Base-by-base conservation (phyloP, 164 flowering plant genomes). In the Nelumbo lutea region DNA sequence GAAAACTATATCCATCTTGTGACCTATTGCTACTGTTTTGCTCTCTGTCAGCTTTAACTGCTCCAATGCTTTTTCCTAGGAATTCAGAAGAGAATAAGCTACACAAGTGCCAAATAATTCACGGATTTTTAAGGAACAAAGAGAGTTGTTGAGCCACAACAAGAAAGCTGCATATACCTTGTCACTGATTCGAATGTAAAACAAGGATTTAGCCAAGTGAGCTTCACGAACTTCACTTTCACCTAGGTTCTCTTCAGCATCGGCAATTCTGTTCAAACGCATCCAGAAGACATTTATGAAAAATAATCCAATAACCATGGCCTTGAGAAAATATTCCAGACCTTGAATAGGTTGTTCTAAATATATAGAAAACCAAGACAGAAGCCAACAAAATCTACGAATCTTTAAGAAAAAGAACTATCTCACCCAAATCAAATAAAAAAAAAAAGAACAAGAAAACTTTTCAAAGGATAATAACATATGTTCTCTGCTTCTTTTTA, bases 221-320 rank as follows among this genome's bases (percentile, higher is more conserved):
- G 98, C 97, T 83, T 95, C 98, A 66, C 98, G 84, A 46, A 95
- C 97, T 92, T 95, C 98, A 80, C 97, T 95, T 79, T 95, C 98
- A 13, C 98, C 98, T 14, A 95, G 80, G 75, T 95, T 95, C 67
- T 92, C 97, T 84, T 95, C 98, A 69, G 98, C 97, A 77, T 95
- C 98, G 78, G 91, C 87, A 72, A 95, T 92, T 84, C 98, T 95
- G 76, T 45, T 67, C n/a, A 70, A 62, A 68, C 11, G 44, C 27
- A 73, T 43, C 13, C 40, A 40, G 47, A 42, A 38, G 8, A 9
- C 3, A 1, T 42, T 1, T 41, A 44, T 61, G 9, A 51, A 56
- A 1, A 66, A 52, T 50, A 14, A 43, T 63, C 66, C 48, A 44
- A 63, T 11, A 63, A 13, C 13, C 44, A 27, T 10, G 7, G 45